Base-by-base conservation (phyloP, 1,139 yeast species). In the Yamadazyma dendronema region DNA sequence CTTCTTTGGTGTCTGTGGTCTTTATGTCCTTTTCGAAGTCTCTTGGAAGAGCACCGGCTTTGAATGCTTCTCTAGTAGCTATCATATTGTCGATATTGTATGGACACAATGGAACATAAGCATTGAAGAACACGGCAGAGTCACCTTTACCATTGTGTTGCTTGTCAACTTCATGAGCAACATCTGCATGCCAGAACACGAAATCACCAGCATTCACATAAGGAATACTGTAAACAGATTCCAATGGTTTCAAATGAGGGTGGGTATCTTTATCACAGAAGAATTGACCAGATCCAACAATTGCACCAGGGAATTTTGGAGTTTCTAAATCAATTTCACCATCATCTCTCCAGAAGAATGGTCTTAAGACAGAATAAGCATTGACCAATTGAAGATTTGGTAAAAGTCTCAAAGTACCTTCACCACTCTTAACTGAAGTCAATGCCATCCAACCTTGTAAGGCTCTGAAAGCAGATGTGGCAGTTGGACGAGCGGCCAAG, bases 391-490 rank as follows among this genome's bases (percentile, higher is more conserved):
- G 62, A 11, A 73, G 46, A 41, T 56, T 52, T 3, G 79, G 79
- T 13, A 61, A 58, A 24, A 74, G 58, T 35, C 55, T 52, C 30
- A 74, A 54, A 3, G 77, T 65, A 1, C 79, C 79, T 44, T 69
- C 75, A 17, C 65, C 65, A 5, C 71, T 61, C 5, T 61, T 63
- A 16, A 41, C 47, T 19, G 40, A 35, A 12, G 67, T 57, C 43
- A 72, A 52, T 1, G 75, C 65, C 33, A 72, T 46, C 77, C 77
- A 73, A 6, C 77, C 79, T 52, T 74, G 79, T 38, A 72, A 65
- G 21, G 72, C 60, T 39, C 77, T 54, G 48, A 70, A 71, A 11
- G 61, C 58, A 10, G 65, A 61, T 32, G 75, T 68, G 12, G 65
- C 61, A 14, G 66, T 60, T 1, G 55, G 52, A 22, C 52, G 45